phyloP scores from a whole-genome alignment of 2,329 filamentous ascomycete genomes.

The Leptographium radiaticola region DNA sequence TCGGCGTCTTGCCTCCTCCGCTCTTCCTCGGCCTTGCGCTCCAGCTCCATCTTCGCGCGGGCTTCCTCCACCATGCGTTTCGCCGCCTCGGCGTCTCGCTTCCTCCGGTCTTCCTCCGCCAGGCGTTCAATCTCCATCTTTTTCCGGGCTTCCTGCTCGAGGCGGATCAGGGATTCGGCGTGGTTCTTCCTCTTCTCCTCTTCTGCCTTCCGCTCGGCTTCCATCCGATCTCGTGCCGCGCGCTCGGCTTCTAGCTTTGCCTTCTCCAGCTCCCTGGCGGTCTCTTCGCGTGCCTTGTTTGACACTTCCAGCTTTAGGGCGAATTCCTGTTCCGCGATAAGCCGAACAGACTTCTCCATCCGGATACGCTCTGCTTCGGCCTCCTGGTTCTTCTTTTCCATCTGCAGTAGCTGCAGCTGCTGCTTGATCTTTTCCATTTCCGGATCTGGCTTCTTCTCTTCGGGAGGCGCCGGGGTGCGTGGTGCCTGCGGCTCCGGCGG shows the following conservation, averaged over 20 bases:
- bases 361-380: constrained; percentile 28
- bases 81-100: constrained; percentile 22
- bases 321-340: constrained; percentile 16
- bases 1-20: constrained; percentile 26
- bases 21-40: constrained; percentile 27
- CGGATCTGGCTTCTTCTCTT: constrained; percentile 29
- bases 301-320: constrained; percentile 16
- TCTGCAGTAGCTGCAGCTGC: constrained; percentile 39
- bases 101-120: constrained; percentile 26
- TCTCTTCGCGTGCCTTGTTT: constrained; percentile 28
- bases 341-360: constrained; percentile 27
- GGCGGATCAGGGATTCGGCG: constrained; percentile 20
- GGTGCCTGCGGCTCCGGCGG: constrained; percentile 21
- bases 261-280: constrained; percentile 23
- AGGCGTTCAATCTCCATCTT: constrained; percentile 25
- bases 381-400: constrained; percentile 30
- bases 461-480: constrained; percentile 23
- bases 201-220: constrained; percentile 20
- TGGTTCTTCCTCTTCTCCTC: constrained; percentile 20
- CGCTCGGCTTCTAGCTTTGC: constrained; percentile 10
- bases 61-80: not conserved
- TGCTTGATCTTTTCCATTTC: constrained; percentile 50
- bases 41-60: constrained; percentile 20
- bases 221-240: constrained; percentile 12
- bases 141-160: constrained; percentile 21